Base-by-base conservation (phyloP, 2,329 filamentous ascomycete species). In the Colletotrichum paranaense region DNA sequence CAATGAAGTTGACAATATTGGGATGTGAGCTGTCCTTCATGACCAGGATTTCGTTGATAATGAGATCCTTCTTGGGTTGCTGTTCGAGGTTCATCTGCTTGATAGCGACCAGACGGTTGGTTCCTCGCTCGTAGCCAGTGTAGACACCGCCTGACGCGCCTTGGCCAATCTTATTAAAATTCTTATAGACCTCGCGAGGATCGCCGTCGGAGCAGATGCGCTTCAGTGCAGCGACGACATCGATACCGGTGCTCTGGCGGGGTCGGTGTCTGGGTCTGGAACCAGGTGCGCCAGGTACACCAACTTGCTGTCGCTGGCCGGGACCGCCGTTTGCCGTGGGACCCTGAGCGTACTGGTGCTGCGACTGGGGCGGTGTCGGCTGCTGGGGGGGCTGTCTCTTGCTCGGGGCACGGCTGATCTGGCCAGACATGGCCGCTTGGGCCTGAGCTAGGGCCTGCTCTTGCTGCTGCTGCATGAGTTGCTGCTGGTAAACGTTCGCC, bases 11-110 rank as follows among this genome's bases (percentile, higher is more conserved):
- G 84, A 99, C 97, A 84, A 99, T 97, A 81, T 98, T 98, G 79
- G 95, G 96, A 81, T 99, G 97, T 72, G 94, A 97, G 87, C 95
- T 98, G 79, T 98, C 97, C 86, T 97, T 98, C 97, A 99, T 99
- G 72, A 99, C 97, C 72, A 99, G 85, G 77, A 99, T 99, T 82
- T 99, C 97, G 82, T 99, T 99, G 84, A 99, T 98, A 79, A 99
- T 99, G 62, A 98, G 87, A 78, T 99, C 97, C 84, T 99, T 99
- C 89, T 98, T 98, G 2, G 97, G 97, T 80, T 99, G 97, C 84
- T 98, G 94, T 82, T 98, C 97, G 68, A 99, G 86, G 77, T 98
- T 98, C 97, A 99, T 99, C 86, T 99, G 97, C 86, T 99, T 99
- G 84, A 99, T 98, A 55, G 97, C 97, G 49, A 99, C 97, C 77